A percentile compares a stretch with the other conserved stretches of the same genome.
phyloP scores from a whole-genome alignment of 2,329 filamentous ascomycete genomes.

The Cladophialophora carrionii region DNA sequence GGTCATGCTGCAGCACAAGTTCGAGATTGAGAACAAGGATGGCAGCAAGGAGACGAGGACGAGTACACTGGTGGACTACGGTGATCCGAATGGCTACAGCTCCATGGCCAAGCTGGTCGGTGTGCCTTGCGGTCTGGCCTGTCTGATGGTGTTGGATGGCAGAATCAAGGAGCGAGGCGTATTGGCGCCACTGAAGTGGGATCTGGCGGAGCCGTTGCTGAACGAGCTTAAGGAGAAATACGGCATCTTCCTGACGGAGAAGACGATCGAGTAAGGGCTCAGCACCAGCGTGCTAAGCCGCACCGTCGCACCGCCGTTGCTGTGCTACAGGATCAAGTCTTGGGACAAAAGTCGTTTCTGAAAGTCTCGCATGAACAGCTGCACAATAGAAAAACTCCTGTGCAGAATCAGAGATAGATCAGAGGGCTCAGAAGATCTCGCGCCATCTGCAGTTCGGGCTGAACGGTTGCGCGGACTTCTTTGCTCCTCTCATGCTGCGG shows the following conservation, averaged over 20 bases:
- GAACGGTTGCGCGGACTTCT: neutral
- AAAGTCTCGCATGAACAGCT: neutral
- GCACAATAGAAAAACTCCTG: neutral
- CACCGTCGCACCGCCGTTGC: neutral
- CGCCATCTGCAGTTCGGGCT: neutral
- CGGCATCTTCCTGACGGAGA: conserved; percentile 72
- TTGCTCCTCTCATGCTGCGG: neutral
- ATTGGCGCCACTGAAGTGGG: conserved; percentile 73
- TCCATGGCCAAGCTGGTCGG: conserved; percentile 85
- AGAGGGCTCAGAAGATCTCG: neutral
- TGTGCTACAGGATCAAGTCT: neutral
- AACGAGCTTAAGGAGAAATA: conserved; percentile 78
- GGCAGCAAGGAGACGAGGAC: conserved; percentile 76
- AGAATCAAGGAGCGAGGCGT: conserved; percentile 73
- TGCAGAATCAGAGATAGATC: neutral
- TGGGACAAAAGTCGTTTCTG: neutral
- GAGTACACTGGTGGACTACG: conserved; percentile 81
- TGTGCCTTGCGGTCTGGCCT: conserved; percentile 73
- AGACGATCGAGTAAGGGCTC: conserved; percentile 49
- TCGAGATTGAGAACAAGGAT: conserved; percentile 81
- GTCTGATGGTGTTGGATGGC: conserved; percentile 75
- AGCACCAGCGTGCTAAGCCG: conserved; percentile 1
- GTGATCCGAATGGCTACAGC: conserved; percentile 71
- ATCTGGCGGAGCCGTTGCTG: conserved; percentile 73
- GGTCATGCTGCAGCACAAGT: conserved; percentile 67